Evolutionary conservation across 2,329 filamentous ascomycete genomes (phyloP).

Genomic region (Verticillium isaacii): DNA sequence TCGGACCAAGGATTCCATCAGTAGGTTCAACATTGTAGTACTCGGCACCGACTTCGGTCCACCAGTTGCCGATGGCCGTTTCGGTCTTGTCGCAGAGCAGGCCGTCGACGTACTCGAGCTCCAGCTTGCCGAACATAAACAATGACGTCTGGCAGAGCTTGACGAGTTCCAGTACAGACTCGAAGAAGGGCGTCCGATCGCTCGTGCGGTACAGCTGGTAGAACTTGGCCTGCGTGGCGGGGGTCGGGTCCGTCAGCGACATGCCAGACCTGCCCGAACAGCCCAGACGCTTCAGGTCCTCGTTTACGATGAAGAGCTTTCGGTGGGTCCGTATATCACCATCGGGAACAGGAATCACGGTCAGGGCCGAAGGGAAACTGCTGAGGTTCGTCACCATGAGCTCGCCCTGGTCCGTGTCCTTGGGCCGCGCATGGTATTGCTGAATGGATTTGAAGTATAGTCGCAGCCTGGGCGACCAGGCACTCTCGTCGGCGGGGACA

Average conservation of each 20-base stretch:
- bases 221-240: slow-evolving; percentile 86
- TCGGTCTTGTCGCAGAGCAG: slow-evolving; percentile 92
- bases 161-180: slow-evolving; percentile 80
- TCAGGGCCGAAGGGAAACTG: slow-evolving; percentile 85
- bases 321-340: slow-evolving; percentile 79
- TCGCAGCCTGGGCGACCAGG: slow-evolving; percentile 74
- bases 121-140: slow-evolving; percentile 80
- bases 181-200: slow-evolving; percentile 72
- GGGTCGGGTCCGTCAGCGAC: slow-evolving; percentile 70
- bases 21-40: slow-evolving; percentile 89
- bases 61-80: slow-evolving; percentile 87
- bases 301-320: slow-evolving; percentile 86
- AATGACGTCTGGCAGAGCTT: slow-evolving; percentile 88
- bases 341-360: slow-evolving; percentile 84
- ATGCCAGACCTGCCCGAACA: slow-evolving; percentile 88
- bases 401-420: slow-evolving; percentile 75
- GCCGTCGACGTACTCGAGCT: slow-evolving; percentile 86
- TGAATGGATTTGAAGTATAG: slow-evolving; percentile 84
- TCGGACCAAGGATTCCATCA: slow-evolving; percentile 88
- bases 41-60: slow-evolving; percentile 87
- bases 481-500: slow-evolving; percentile 72
- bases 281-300: slow-evolving; percentile 84
- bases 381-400: slow-evolving; percentile 93
- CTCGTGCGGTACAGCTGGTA: slow-evolving; percentile 84
- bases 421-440: slow-evolving; percentile 78